Conservation (phyloP, 2,329 filamentous ascomycete species). For the Xylaria sp. region DNA sequence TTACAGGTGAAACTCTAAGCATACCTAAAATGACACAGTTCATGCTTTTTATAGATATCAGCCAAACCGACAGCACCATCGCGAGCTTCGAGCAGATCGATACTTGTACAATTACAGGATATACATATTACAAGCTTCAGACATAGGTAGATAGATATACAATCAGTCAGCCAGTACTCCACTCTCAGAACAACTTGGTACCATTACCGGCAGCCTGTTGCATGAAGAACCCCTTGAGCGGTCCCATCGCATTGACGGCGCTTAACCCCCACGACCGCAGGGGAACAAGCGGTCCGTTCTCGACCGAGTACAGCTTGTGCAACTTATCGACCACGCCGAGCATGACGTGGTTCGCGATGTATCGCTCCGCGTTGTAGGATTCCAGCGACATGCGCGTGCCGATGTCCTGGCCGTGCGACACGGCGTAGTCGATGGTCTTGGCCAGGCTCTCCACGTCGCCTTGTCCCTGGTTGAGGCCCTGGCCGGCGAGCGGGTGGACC, state of each 20-base stretch:
- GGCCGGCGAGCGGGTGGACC: constrained; percentile 91
- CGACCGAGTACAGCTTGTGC: constrained; percentile 89
- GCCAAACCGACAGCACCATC: not conserved
- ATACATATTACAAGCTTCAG: constrained; percentile 17
- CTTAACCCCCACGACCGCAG: constrained; percentile 80
- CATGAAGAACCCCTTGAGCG: constrained; percentile 90
- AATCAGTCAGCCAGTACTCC: not conserved
- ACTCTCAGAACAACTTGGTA: constrained; percentile 43
- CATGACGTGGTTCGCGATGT: constrained; percentile 82
- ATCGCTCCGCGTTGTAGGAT: constrained; percentile 82
- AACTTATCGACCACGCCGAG: constrained; percentile 88
- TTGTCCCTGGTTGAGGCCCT: constrained; percentile 93
- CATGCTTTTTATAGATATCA: not conserved
- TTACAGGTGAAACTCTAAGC: no score
- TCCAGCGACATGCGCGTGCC: constrained; percentile 83
- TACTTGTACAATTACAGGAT: constrained; percentile 21
- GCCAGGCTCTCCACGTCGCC: constrained; percentile 86
- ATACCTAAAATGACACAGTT: not conserved
- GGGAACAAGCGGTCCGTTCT: constrained; percentile 81
- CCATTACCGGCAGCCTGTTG: constrained; percentile 70
- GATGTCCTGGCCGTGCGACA: constrained; percentile 87
- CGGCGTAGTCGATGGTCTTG: constrained; percentile 78
- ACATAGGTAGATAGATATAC: constrained; percentile 18
- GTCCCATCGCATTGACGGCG: constrained; percentile 78
- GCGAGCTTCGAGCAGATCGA: not conserved